Percentiles rank a stretch among this genome's conserved stretches.
Conservation (phyloP, 2,329 filamentous ascomycete species). For the Xylaria sp. region DNA sequence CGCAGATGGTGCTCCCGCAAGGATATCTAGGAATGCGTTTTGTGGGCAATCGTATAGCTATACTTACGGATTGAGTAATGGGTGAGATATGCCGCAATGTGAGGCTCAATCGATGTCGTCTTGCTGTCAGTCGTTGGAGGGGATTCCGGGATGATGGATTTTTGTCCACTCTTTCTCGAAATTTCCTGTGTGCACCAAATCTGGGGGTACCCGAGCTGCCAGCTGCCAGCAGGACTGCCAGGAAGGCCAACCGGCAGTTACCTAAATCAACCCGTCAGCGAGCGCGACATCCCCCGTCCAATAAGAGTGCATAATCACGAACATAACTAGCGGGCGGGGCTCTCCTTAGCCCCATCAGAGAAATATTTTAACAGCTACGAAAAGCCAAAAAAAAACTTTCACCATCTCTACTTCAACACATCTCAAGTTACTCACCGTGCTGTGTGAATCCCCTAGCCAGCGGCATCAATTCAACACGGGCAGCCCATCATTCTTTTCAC, state of each 20-base stretch:
- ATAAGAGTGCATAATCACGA: background rate
- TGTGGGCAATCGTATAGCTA: slow-evolving; percentile 19
- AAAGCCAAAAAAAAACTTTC: slow-evolving; percentile 9
- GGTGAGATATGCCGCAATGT: slow-evolving; percentile 31
- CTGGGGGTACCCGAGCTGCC: slow-evolving; percentile 16
- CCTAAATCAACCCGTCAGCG: slow-evolving; percentile 3
- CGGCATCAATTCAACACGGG: background rate
- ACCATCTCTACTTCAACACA: background rate
- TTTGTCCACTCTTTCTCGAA: slow-evolving; percentile 42
- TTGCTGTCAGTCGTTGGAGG: slow-evolving; percentile 40
- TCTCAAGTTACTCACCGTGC: background rate
- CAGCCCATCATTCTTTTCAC: background rate
- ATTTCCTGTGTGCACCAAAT: slow-evolving; percentile 43
- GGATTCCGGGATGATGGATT: slow-evolving; percentile 40
- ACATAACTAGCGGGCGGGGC: background rate
- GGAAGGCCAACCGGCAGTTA: slow-evolving; percentile 11
- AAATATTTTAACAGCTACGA: slow-evolving; percentile 31
- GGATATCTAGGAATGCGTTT: background rate
- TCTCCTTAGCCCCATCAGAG: slow-evolving; percentile 13
- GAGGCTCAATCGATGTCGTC: slow-evolving; percentile 39
- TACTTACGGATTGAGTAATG: slow-evolving; percentile 40
- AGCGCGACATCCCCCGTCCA: background rate
- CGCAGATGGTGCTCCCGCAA: slow-evolving; percentile 5
- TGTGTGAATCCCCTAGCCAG: background rate
- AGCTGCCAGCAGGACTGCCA: slow-evolving; percentile 35